Conservation (phyloP, 805 yeast species). For the Kodamaea neixiangensis region DNA sequence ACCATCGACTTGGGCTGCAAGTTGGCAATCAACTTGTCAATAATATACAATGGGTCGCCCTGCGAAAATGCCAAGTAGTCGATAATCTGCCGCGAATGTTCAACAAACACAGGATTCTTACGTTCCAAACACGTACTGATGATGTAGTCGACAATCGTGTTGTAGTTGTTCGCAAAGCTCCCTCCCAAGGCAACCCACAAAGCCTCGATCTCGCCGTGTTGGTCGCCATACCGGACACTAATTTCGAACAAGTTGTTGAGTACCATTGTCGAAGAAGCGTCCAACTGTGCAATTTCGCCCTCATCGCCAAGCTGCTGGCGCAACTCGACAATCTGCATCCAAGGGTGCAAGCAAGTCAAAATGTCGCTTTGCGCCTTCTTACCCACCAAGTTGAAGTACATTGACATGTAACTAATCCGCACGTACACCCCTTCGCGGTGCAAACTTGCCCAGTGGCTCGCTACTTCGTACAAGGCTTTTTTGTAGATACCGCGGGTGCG, state of each 20-base stretch:
- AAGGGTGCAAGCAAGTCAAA: slow-evolving; percentile 78
- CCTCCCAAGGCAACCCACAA: slow-evolving; percentile 93
- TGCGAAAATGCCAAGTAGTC: slow-evolving; percentile 66
- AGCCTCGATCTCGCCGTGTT: slow-evolving; percentile 89
- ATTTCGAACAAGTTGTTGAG: slow-evolving; percentile 80
- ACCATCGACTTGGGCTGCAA: slow-evolving; percentile 87
- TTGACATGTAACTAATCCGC: slow-evolving; percentile 71
- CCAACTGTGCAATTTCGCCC: slow-evolving; percentile 15
- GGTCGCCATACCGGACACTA: slow-evolving; percentile 70
- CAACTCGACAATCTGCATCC: slow-evolving; percentile 85
- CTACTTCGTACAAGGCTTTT: slow-evolving; percentile 77
- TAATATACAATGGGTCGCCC: slow-evolving; percentile 46
- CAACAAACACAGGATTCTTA: slow-evolving; percentile 73
- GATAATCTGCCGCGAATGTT: slow-evolving; percentile 76
- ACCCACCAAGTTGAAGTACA: slow-evolving; percentile 61
- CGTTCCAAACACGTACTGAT: slow-evolving; percentile 66
- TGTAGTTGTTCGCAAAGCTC: slow-evolving; percentile 56
- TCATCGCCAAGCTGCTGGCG: slow-evolving; percentile 22
- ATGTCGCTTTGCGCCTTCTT: slow-evolving; percentile 66
- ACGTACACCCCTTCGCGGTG: slow-evolving; percentile 58
- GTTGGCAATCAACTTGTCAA: slow-evolving; percentile 66
- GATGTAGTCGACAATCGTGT: slow-evolving; percentile 69
- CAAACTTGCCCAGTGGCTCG: slow-evolving; percentile 64
- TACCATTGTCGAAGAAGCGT: slow-evolving; percentile 58
- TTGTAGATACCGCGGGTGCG: slow-evolving; percentile 82